Percentiles rank a stretch among this genome's conserved stretches.
Conservation (phyloP, 2,329 filamentous ascomycete species). For the Alternaria burnsii region DNA sequence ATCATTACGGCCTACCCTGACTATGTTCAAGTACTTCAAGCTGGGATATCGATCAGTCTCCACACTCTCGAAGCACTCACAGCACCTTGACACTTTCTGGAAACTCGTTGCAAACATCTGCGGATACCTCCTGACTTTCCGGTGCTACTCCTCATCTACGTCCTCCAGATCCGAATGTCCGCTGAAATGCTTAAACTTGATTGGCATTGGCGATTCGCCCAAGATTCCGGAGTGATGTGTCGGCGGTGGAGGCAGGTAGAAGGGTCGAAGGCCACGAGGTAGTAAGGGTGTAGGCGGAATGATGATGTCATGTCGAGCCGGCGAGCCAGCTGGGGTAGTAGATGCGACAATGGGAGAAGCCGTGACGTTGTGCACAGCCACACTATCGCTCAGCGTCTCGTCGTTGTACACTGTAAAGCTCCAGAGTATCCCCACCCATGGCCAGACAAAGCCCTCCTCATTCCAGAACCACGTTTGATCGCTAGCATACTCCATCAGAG, state of each 20-base stretch:
- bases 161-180: no score
- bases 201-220: slow-evolving; percentile 12
- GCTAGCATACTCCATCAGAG: slow-evolving; percentile 10
- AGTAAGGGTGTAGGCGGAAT: slow-evolving; percentile 12
- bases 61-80: not conserved
- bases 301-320: not conserved
- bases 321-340: not conserved
- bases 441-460: slow-evolving; percentile 14
- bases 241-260: not conserved
- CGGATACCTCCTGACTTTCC: not conserved
- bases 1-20: not conserved
- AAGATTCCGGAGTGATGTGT: slow-evolving; percentile 10
- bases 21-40: not conserved
- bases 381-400: not conserved
- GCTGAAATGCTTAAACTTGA: not conserved
- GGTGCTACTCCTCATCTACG: not conserved
- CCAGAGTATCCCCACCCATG: slow-evolving; percentile 16
- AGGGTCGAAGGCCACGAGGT: slow-evolving; percentile 1
- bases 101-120: not conserved
- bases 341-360: not conserved
- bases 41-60: not conserved
- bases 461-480: slow-evolving; percentile 16
- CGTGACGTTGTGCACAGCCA: not conserved
- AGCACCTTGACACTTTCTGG: not conserved
- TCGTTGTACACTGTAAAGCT: slow-evolving; percentile 3